Percentiles rank a stretch among this genome's conserved stretches.
These are phyloP conservation scores for Ananas comosus DNA, from an alignment of 176 grass and related monocot genomes.

Conservation along the genomic window DNA sequence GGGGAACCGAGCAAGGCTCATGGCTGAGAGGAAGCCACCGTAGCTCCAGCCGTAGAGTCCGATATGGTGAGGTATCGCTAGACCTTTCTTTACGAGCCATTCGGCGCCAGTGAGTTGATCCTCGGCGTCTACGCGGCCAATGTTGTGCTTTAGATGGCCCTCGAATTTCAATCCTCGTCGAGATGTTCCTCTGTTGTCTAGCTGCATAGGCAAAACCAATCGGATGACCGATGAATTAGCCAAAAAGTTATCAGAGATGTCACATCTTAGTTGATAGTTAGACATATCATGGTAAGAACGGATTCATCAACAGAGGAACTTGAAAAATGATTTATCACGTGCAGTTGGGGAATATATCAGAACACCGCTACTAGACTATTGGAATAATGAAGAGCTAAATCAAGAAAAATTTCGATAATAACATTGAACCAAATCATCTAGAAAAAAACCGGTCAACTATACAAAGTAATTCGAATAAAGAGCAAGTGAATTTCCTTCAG, in stretches of 20 bases:
- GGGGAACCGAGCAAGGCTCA: conserved; percentile 73
- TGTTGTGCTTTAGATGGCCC: conserved; percentile 73
- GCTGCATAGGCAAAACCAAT: conserved; percentile 36
- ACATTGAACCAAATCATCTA: too few species aligned
- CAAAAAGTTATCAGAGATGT: neutral
- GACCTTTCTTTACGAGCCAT: conserved; percentile 77
- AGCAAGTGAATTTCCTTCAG: too few species aligned
- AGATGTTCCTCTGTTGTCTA: conserved; percentile 86
- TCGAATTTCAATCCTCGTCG: conserved; percentile 87
- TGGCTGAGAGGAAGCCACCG: conserved; percentile 93
- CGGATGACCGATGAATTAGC: neutral
- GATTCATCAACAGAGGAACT: too few species aligned
- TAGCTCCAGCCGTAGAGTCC: conserved; percentile 97
- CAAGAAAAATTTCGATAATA: too few species aligned
- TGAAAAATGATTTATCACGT: too few species aligned
- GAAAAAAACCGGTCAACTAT: too few species aligned
- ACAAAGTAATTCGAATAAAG: too few species aligned
- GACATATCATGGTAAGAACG: too few species aligned
- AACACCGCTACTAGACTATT: too few species aligned
- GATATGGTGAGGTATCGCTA: conserved; percentile 84
- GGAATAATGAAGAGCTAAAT: too few species aligned
- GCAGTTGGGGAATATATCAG: too few species aligned
- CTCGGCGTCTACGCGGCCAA: conserved; percentile 70
- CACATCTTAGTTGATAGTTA: too few species aligned
- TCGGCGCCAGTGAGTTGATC: conserved; percentile 85